A percentile compares a stretch with the other conserved stretches of the same genome.
phyloP scores from a whole-genome alignment of 441 rosid species.

The Daphne laureola region DNA sequence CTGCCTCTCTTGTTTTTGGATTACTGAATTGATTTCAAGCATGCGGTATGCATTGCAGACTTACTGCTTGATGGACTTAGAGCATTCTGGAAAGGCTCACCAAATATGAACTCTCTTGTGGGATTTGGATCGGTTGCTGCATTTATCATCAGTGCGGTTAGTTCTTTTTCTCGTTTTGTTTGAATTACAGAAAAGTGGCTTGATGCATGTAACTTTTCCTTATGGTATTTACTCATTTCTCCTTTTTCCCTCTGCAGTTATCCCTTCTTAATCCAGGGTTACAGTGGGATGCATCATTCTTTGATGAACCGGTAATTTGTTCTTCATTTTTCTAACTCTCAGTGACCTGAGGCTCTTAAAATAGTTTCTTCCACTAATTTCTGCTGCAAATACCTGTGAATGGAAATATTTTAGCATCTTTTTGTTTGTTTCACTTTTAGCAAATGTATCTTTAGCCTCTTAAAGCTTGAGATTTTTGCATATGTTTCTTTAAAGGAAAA shows the following conservation, averaged over 20 bases:
- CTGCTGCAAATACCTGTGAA: too few relatives aligned
- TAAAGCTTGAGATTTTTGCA: background rate
- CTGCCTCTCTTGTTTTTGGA: background rate
- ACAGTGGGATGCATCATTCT: constrained; percentile 92
- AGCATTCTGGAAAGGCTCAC: constrained; percentile 81
- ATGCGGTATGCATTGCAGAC: constrained; percentile 34
- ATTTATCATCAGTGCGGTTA: constrained; percentile 75
- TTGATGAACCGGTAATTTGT: constrained; percentile 92
- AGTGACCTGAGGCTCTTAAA: too few relatives aligned
- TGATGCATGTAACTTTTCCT: background rate
- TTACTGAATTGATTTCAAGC: constrained; percentile 7
- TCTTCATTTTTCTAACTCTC: constrained; percentile 18
- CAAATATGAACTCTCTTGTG: constrained; percentile 95
- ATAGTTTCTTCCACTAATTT: too few relatives aligned
- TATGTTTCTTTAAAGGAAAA: background rate
- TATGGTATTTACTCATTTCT: constrained; percentile 1
- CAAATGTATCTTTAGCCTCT: too few relatives aligned
- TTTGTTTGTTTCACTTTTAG: too few relatives aligned
- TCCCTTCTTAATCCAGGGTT: constrained; percentile 81
- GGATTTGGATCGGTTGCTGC: constrained; percentile 88
- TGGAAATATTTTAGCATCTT: too few relatives aligned
- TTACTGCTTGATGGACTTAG: constrained; percentile 73
- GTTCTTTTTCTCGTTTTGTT: constrained; percentile 13
- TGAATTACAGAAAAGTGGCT: constrained; percentile 4
- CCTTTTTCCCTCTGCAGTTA: constrained; percentile 31